Percentiles rank a stretch among this genome's conserved stretches.
Conservation (phyloP, 371 early-diverging fungal species). For the Mortierella sp. region DNA sequence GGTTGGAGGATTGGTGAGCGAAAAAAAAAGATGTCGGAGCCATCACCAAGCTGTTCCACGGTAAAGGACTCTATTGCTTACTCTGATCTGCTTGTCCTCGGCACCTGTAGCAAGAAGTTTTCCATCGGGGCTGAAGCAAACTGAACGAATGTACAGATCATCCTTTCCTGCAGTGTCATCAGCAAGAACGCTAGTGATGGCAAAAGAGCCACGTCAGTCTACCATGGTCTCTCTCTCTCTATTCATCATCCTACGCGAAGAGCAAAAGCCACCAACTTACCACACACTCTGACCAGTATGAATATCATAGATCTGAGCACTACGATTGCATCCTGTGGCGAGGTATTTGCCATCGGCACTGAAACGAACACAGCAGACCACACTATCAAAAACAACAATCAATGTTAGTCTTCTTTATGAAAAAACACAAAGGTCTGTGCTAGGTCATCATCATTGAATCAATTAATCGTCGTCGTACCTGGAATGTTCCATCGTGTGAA, state of each 20-base stretch:
- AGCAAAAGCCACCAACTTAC: constrained; percentile 56
- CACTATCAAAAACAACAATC: constrained; percentile 57
- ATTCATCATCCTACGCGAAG: not conserved
- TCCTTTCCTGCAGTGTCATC: constrained; percentile 82
- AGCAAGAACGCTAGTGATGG: constrained; percentile 68
- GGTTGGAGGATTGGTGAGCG: too few relatives aligned
- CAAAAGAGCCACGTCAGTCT: not conserved
- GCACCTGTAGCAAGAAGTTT: constrained; percentile 95
- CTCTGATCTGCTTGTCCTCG: constrained; percentile 94
- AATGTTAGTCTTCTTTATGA: too few relatives aligned
- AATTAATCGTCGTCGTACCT: constrained; percentile 36
- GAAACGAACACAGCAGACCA: constrained; percentile 97
- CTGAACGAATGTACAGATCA: constrained; percentile 95
- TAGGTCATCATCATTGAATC: too few relatives aligned
- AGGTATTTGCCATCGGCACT: constrained; percentile 91
- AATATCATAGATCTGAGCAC: constrained; percentile 91
- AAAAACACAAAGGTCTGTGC: not conserved
- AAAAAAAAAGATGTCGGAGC: too few relatives aligned
- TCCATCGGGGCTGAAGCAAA: constrained; percentile 97
- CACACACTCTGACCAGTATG: constrained; percentile 74
- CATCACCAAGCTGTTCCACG: not conserved
- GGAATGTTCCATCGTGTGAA: constrained; percentile 88
- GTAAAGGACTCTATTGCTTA: too few relatives aligned
- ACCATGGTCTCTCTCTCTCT: not conserved
- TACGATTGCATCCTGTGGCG: constrained; percentile 96